These are phyloP conservation scores for Hypoxylon sp. DNA, from an alignment of 2,329 filamentous ascomycete genomes.

Conservation along the genomic window DNA sequence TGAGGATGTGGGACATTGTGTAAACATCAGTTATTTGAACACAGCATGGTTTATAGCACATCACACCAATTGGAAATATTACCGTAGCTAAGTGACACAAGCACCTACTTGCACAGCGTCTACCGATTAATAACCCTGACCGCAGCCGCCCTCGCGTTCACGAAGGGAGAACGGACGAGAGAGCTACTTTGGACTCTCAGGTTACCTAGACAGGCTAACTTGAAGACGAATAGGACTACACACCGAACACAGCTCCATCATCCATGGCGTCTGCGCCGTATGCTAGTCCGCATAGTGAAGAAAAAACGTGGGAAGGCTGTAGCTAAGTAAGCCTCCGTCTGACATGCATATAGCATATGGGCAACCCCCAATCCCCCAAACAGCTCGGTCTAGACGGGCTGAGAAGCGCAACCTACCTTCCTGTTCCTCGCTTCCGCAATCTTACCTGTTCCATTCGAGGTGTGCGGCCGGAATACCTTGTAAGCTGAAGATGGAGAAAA, in stretches of 20 bases:
- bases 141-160: neutral
- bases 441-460: neutral
- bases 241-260: neutral
- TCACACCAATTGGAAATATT: neutral
- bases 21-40: neutral
- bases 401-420: slow-evolving; percentile 30
- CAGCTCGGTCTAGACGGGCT: slow-evolving; percentile 28
- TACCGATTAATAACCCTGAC: neutral
- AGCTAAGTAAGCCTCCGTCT: slow-evolving; percentile 26
- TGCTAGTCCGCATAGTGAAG: neutral
- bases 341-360: slow-evolving; percentile 27
- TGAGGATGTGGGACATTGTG: neutral
- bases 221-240: neutral
- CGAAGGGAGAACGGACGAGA: neutral
- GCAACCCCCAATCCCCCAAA: slow-evolving; percentile 3
- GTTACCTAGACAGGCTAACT: neutral
- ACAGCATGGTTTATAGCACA: neutral
- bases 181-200: neutral
- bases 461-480: neutral
- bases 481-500: slow-evolving; percentile 1
- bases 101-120: neutral
- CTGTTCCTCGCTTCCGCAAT: slow-evolving; percentile 32
- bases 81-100: neutral
- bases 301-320: slow-evolving; percentile 23
- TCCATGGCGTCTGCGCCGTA: neutral